phyloP scores from a whole-genome alignment of 805 yeast species.

The Kurtzmaniella fragi region DNA sequence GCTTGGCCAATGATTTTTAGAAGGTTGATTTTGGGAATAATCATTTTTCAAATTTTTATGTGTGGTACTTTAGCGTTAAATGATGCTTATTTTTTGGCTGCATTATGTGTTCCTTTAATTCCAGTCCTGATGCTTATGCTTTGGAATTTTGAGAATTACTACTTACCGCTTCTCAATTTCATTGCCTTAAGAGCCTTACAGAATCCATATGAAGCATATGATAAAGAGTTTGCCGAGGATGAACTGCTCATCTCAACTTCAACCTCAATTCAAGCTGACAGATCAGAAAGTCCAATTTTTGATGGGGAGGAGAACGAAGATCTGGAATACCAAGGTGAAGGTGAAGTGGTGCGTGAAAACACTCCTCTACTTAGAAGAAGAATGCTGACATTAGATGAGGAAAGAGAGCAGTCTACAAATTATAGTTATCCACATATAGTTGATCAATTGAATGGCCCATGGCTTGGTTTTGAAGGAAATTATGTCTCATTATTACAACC shows the following conservation, averaged over 20 bases:
- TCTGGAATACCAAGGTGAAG: background rate
- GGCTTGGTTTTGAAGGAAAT: constrained; percentile 55
- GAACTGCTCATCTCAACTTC: constrained; percentile 6
- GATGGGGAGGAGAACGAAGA: background rate
- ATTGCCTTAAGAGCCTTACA: constrained; percentile 58
- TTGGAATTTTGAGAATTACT: constrained; percentile 50
- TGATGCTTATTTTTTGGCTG: constrained; percentile 47
- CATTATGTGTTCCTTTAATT: constrained; percentile 45
- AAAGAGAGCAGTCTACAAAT: constrained; percentile 45
- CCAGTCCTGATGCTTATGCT: constrained; percentile 40
- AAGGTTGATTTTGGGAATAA: constrained; percentile 49
- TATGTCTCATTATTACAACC: constrained; percentile 37
- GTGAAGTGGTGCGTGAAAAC: constrained; percentile 1
- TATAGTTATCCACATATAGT: constrained; percentile 46
- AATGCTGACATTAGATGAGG: constrained; percentile 51
- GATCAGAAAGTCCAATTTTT: no score
- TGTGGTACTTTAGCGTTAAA: constrained; percentile 59
- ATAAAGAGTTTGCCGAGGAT: constrained; percentile 39
- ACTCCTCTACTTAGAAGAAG: constrained; percentile 23
- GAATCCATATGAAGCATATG: constrained; percentile 31
- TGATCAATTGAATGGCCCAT: constrained; percentile 49
- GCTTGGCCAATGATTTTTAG: constrained; percentile 63
- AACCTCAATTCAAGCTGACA: background rate
- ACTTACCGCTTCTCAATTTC: constrained; percentile 48
- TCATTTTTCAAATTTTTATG: constrained; percentile 58